Conservation (phyloP, 352 stramenopile species). For the Elongisporangium prolatum region DNA sequence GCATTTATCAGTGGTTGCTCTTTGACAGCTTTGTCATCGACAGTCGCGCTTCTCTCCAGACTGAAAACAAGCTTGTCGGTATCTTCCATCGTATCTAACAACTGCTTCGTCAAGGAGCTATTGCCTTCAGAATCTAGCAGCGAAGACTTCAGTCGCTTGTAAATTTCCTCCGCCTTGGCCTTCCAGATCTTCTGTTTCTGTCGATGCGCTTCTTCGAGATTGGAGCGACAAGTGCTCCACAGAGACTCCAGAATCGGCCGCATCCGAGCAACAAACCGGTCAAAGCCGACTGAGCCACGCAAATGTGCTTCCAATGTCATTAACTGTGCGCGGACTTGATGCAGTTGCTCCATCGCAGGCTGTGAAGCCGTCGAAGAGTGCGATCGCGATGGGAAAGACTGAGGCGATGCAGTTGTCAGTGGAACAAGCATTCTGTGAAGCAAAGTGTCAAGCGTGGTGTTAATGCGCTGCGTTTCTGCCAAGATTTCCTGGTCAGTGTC, state of each 20-base stretch:
- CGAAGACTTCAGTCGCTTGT: conserved; percentile 11
- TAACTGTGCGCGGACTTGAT: conserved; percentile 8
- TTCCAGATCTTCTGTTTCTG: conserved; percentile 29
- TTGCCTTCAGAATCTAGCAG: conserved; percentile 2
- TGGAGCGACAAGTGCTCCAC: conserved; percentile 15
- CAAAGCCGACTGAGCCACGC: not conserved
- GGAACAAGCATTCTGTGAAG: conserved; percentile 1
- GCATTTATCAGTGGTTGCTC: conserved; percentile 8
- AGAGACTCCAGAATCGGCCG: conserved; percentile 13
- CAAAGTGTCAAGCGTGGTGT: conserved; percentile 10
- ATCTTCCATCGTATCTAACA: not conserved
- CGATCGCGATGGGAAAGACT: not conserved
- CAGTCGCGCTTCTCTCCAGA: not conserved
- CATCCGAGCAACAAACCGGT: conserved; percentile 2
- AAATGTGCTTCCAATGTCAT: conserved; percentile 9
- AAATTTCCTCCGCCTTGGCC: conserved; percentile 23
- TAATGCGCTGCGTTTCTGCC: conserved; percentile 11
- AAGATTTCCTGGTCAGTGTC: not conserved
- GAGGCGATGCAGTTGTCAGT: not conserved
- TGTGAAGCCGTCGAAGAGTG: not conserved
- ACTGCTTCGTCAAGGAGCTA: not conserved
- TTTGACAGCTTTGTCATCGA: not conserved
- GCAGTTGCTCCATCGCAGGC: conserved; percentile 3
- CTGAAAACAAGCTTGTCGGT: not conserved
- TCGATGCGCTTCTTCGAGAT: conserved; percentile 18